phyloP scores from a whole-genome alignment of 176 grass and related monocot genomes.

The Urochloa ruziziensis region DNA sequence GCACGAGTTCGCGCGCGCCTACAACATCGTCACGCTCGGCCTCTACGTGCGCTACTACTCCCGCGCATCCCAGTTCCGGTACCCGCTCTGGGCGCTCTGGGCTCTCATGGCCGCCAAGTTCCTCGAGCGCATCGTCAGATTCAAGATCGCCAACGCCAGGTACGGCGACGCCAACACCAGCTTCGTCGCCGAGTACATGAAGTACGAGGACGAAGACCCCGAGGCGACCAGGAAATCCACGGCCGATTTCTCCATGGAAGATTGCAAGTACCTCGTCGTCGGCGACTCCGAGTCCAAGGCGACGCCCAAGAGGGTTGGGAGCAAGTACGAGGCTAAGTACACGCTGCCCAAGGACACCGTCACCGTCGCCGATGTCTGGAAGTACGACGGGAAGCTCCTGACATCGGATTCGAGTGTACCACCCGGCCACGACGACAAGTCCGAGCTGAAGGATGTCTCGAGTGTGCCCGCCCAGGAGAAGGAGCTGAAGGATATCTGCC shows the following conservation, averaged over 20 bases:
- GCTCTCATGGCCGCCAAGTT: conserved; percentile 37
- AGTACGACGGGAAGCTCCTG: background rate
- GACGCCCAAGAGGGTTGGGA: background rate
- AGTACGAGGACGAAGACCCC: conserved; percentile 22
- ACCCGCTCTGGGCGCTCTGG: conserved; percentile 37
- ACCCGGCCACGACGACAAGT: too few relatives aligned
- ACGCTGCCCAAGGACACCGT: background rate
- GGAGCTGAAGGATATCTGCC: conserved; percentile 38
- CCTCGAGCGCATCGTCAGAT: conserved; percentile 26
- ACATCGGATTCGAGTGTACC: background rate
- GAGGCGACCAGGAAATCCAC: background rate
- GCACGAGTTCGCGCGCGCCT: conserved; percentile 13
- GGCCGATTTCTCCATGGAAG: background rate
- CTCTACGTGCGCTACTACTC: conserved; percentile 29
- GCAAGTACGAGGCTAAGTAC: background rate
- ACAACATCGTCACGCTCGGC: conserved; percentile 8
- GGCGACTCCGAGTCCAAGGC: conserved; percentile 22
- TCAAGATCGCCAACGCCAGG: background rate
- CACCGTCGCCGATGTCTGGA: conserved; percentile 42
- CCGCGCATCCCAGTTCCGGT: background rate
- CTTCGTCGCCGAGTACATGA: conserved; percentile 48
- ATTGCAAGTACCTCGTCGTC: conserved; percentile 42
- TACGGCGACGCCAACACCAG: conserved; percentile 34
- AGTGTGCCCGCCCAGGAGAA: background rate
- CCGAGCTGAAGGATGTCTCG: conserved; percentile 29